Base-by-base conservation (phyloP, 768 basidiomycete species). In the Exsudoporus frostii region DNA sequence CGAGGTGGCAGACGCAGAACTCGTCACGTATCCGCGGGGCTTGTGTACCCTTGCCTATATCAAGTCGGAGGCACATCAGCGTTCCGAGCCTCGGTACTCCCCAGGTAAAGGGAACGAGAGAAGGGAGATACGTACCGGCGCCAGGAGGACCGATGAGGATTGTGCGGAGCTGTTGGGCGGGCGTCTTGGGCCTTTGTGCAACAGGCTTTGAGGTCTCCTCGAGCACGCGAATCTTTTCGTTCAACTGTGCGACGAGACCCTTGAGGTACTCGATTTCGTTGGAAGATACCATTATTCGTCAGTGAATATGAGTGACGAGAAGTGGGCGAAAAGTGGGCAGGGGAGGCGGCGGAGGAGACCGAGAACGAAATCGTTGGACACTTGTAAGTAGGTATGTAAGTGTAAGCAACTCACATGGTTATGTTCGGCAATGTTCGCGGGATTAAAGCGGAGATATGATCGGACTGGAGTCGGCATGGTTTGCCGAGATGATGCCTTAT, bases 131-230 rank as follows among this genome's bases (percentile, higher is more conserved):
- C 86, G 59, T 62, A 96, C 96, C 96, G 66, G 97, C 92, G 63
- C 97, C 97, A 40, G 97, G 97, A 55, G 97, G 97, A 50, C 97
- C 97, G 60, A 99, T 77, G 62, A 99, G 80, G 63, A 99, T 92
- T 61, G 96, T 86, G 44, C 96, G 81, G 55, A 91, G 84, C 75
- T 92, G 90, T 64, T 83, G 79, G 22, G 82, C 84, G 48, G 90
- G 89, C 27, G 85, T 80, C 67, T 77, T 74, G n/a, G 76, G 68
- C 17, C 67, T 53, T 27, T 71, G 63, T 20, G 66, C 67, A 11
- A 72, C 71, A 8, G 69, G 65, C 71, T 86, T 88, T 45, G 80
- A 76, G 69, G 82, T 84, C 15, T 74, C 69, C 79, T 98, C 96
- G 55, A 98, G 79, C 34, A 77, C 65, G 51, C 75, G 63, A 66